Evolutionary conservation across 2,329 filamentous ascomycete genomes (phyloP).

Genomic region (Sporothrix mexicana): DNA sequence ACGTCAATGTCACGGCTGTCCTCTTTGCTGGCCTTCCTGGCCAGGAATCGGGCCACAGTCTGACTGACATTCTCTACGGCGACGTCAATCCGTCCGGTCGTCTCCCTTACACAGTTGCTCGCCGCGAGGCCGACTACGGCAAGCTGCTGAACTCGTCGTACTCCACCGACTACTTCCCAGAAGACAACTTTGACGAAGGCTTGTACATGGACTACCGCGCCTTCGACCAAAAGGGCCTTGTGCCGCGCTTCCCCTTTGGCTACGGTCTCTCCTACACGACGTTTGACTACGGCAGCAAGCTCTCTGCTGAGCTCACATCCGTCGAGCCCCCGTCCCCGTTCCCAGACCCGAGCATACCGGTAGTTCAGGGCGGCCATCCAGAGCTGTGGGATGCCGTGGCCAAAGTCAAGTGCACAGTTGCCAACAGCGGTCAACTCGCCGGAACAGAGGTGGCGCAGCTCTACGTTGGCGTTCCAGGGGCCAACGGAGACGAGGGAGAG

Average conservation of each 20-base stretch:
- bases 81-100: slow-evolving; percentile 51
- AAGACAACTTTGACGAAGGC: slow-evolving; percentile 74
- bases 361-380: slow-evolving; percentile 37
- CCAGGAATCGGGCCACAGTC: slow-evolving; percentile 55
- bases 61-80: slow-evolving; percentile 54
- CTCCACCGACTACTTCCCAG: slow-evolving; percentile 51
- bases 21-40: slow-evolving; percentile 59
- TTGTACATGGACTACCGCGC: slow-evolving; percentile 77
- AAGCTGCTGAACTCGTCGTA: slow-evolving; percentile 38
- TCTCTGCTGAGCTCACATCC: slow-evolving; percentile 60
- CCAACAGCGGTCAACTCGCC: slow-evolving; percentile 49
- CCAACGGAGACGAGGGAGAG: neutral
- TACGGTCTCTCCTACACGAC: slow-evolving; percentile 78
- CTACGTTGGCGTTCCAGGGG: slow-evolving; percentile 39
- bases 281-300: slow-evolving; percentile 61
- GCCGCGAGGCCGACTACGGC: slow-evolving; percentile 49
- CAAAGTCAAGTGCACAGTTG: slow-evolving; percentile 46
- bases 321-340: slow-evolving; percentile 53
- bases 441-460: slow-evolving; percentile 41
- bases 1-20: slow-evolving; percentile 58
- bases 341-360: slow-evolving; percentile 25
- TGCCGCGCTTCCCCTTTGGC: slow-evolving; percentile 77
- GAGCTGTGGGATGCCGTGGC: slow-evolving; percentile 52
- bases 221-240: slow-evolving; percentile 67
- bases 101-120: slow-evolving; percentile 55